Conservation (phyloP, 768 basidiomycete genomes). For the Pleurotus platypus region DNA sequence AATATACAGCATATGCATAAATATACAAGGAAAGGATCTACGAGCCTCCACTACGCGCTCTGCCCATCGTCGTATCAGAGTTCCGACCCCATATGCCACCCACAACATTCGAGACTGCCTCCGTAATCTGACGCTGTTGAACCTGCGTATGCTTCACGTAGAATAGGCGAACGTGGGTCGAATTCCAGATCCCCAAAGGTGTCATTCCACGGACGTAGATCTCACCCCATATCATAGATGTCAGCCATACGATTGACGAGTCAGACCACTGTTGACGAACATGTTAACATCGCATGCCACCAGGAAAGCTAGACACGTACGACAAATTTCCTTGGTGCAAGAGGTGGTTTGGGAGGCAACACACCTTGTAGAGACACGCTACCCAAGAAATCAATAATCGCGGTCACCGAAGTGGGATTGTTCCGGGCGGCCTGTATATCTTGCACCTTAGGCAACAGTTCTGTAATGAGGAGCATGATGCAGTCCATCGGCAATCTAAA, state of each 20-base stretch:
- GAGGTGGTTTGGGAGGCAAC: conserved; percentile 65
- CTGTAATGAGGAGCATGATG: conserved; percentile 84
- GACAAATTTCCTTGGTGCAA: conserved; percentile 71
- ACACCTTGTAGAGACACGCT: conserved; percentile 67
- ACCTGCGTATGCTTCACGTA: conserved; percentile 82
- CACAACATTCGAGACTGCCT: conserved; percentile 77
- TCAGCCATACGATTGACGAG: conserved; percentile 87
- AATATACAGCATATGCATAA: neutral
- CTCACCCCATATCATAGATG: conserved; percentile 93
- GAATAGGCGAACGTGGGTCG: conserved; percentile 86
- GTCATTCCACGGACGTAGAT: conserved; percentile 89
- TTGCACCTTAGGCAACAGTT: conserved; percentile 83
- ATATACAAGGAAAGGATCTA: neutral
- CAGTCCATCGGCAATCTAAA: conserved; percentile 82
- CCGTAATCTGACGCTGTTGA: conserved; percentile 69
- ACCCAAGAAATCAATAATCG: conserved; percentile 73
- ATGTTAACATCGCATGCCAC: conserved; percentile 9
- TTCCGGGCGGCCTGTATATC: conserved; percentile 68
- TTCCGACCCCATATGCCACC: conserved; percentile 68
- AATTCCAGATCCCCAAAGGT: conserved; percentile 86
- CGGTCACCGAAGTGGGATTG: conserved; percentile 58
- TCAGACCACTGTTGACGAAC: conserved; percentile 76
- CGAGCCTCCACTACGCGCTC: conserved; percentile 3
- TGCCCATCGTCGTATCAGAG: conserved; percentile 26
- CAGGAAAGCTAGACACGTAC: conserved; percentile 36